Evolutionary conservation across 2,329 filamentous ascomycete genomes (phyloP).

Genomic region (Pseudogymnoascus sp.): DNA sequence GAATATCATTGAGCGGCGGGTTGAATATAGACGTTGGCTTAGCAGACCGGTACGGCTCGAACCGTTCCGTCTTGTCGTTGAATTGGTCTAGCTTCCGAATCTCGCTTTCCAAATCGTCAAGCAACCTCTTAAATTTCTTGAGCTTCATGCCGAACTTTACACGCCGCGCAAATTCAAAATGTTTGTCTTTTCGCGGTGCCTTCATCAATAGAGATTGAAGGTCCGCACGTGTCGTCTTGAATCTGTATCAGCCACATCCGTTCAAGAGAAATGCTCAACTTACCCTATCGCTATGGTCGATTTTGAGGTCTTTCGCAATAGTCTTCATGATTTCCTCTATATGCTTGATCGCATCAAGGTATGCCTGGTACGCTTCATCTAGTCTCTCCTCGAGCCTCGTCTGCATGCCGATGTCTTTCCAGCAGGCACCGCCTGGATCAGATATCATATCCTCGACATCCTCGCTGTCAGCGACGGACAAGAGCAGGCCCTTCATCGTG

Average conservation of each 20-base stretch:
- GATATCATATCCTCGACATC: neutral
- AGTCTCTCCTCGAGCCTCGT: neutral
- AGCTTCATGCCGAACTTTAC: neutral
- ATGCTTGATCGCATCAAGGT: neutral
- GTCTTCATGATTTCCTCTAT: slow-evolving; percentile 5
- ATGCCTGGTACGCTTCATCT: neutral
- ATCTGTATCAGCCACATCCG: neutral
- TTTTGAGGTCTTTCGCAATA: slow-evolving; percentile 2
- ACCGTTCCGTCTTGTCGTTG: neutral
- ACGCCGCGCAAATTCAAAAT: neutral
- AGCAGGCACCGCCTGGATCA: neutral
- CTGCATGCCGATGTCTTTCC: neutral
- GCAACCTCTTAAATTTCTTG: slow-evolving; percentile 1
- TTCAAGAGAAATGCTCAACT: neutral
- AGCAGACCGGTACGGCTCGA: neutral
- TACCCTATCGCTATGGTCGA: neutral
- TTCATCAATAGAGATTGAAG: neutral
- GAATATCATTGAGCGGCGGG: neutral
- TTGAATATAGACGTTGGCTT: slow-evolving; percentile 3
- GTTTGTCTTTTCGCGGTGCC: slow-evolving; percentile 1
- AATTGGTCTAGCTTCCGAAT: neutral
- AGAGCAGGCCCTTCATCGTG: neutral
- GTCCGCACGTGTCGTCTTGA: slow-evolving; percentile 4
- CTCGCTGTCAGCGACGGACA: neutral
- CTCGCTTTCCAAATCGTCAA: neutral